phyloP scores from a whole-genome alignment of 2,329 filamentous ascomycete species.

The Fusarium pseudocircinatum region DNA sequence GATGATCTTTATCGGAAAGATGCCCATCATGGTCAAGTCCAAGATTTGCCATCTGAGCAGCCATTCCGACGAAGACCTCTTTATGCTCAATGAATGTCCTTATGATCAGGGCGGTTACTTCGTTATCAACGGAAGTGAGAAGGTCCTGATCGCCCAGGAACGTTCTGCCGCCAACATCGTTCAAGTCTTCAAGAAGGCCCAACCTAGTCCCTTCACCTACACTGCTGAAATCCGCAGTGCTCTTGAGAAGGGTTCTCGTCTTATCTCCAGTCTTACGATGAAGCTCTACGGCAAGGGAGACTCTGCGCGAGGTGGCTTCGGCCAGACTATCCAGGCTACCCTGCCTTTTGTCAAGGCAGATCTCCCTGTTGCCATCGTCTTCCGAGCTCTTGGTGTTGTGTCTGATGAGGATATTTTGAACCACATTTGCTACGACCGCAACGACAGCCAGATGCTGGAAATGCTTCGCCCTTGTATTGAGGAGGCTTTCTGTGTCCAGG shows the following conservation, averaged over 20 bases:
- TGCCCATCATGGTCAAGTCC: constrained; percentile 98
- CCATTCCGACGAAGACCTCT: constrained; percentile 85
- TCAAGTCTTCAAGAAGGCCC: constrained; percentile 97
- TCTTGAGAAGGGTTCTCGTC: constrained; percentile 91
- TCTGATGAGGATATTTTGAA: constrained; percentile 98
- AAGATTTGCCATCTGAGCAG: constrained; percentile 91
- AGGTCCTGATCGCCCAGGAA: constrained; percentile 97
- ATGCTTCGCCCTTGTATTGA: constrained; percentile 97
- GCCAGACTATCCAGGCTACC: constrained; percentile 88
- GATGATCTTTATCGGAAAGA: constrained; percentile 90
- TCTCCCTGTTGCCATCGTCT: constrained; percentile 93
- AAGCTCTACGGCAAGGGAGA: constrained; percentile 91
- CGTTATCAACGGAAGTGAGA: constrained; percentile 98
- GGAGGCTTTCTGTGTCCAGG: constrained; percentile 95
- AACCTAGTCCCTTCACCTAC: constrained; percentile 90
- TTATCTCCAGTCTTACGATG: constrained; percentile 92
- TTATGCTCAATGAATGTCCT: constrained; percentile 93
- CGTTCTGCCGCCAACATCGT: constrained; percentile 98
- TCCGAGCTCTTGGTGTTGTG: constrained; percentile 93
- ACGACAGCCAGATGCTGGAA: constrained; percentile 96
- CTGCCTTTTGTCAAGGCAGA: constrained; percentile 95
- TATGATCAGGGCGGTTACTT: constrained; percentile 99
- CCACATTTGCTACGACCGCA: constrained; percentile 95
- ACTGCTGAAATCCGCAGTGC: constrained; percentile 96
- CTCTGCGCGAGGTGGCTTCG: constrained; percentile 77